A percentile compares a stretch with the other conserved stretches of the same genome.
Conservation (phyloP, 495 filamentous ascomycete genomes). For the Tuber brumale region DNA sequence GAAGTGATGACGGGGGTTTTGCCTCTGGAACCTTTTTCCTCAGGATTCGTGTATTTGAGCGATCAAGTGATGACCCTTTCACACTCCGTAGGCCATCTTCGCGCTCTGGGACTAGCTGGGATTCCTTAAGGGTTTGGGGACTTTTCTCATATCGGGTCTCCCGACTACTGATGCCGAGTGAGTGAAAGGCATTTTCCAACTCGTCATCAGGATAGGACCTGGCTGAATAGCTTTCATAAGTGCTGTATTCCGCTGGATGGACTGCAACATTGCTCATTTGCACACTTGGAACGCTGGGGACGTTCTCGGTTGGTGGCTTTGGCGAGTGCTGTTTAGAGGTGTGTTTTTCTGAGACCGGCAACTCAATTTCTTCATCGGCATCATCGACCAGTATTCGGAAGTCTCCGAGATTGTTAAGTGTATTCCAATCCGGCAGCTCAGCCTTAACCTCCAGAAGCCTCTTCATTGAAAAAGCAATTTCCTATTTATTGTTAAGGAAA, state of each 20-base stretch:
- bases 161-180: background rate
- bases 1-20: background rate
- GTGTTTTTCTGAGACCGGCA: background rate
- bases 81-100: background rate
- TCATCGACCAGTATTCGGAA: slow-evolving; percentile 23
- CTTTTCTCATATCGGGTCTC: background rate
- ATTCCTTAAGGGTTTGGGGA: background rate
- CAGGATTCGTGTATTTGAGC: background rate
- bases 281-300: background rate
- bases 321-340: slow-evolving; percentile 1
- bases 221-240: slow-evolving; percentile 14
- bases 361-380: slow-evolving; percentile 9
- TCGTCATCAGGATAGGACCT: background rate
- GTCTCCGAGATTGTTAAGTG: slow-evolving; percentile 14
- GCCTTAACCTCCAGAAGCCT: slow-evolving; percentile 19
- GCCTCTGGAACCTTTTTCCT: slow-evolving; percentile 3
- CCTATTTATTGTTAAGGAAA: slow-evolving; percentile 21
- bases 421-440: slow-evolving; percentile 13
- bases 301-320: background rate
- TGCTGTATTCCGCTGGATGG: slow-evolving; percentile 22
- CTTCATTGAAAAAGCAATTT: slow-evolving; percentile 29
- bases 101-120: background rate
- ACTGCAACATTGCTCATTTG: slow-evolving; percentile 20
- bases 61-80: background rate
- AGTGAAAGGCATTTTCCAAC: background rate